A percentile compares a stretch with the other conserved stretches of the same genome.
Evolutionary conservation across 208 protist genomes (phyloP).

Genomic region (Novymonas esmeraldas): DNA sequence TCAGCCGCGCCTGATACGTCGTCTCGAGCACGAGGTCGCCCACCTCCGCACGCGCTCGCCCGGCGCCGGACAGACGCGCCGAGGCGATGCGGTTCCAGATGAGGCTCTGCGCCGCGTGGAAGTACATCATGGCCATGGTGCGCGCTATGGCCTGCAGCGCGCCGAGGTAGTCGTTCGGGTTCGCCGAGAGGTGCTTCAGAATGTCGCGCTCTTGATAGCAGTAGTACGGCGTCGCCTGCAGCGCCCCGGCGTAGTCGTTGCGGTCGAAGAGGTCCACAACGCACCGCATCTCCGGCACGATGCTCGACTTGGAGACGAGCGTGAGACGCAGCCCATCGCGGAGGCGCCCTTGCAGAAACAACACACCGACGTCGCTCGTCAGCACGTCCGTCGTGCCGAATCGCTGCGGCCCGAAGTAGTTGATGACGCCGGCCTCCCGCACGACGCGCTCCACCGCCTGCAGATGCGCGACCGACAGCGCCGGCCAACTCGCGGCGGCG

Average conservation of each 20-base stretch:
- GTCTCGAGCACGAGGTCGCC: constrained; percentile 88
- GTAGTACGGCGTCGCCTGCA: constrained; percentile 66
- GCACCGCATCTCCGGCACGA: constrained; percentile 56
- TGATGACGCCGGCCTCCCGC: constrained; percentile 83
- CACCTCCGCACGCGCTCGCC: constrained; percentile 41
- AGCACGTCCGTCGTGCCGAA: constrained; percentile 93
- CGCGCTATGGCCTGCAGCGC: constrained; percentile 80
- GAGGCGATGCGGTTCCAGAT: constrained; percentile 95
- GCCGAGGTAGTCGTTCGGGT: constrained; percentile 74
- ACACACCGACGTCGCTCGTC: constrained; percentile 90
- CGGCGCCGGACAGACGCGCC: constrained; percentile 52
- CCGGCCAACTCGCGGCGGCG: background rate
- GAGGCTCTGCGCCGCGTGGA: constrained; percentile 94
- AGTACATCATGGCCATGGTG: constrained; percentile 91
- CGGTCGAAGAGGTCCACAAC: constrained; percentile 36
- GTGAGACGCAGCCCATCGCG: constrained; percentile 70
- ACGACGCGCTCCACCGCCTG: constrained; percentile 34
- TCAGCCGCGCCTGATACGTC: constrained; percentile 28
- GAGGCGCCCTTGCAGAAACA: constrained; percentile 77
- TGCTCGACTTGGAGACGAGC: constrained; percentile 62
- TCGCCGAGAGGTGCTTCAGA: constrained; percentile 67
- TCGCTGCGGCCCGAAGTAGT: constrained; percentile 96
- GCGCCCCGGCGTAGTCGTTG: constrained; percentile 48
- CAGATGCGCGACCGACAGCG: constrained; percentile 15
- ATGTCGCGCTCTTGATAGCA: constrained; percentile 87